Conservation (phyloP, 306 rosid genomes). For the Carpinus fangiana region DNA sequence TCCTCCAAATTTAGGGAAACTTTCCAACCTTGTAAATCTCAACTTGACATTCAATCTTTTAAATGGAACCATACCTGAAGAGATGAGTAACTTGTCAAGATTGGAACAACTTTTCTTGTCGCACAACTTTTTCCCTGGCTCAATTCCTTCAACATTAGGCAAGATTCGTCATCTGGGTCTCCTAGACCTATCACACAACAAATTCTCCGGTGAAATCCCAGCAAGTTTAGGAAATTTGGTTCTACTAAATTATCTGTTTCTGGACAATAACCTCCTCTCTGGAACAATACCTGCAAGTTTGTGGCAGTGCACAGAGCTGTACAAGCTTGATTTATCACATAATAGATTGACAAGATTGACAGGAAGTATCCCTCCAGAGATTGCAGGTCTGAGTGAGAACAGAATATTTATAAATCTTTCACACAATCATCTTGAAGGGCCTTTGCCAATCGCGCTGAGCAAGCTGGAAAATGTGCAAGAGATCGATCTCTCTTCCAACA, state of each 20-base stretch:
- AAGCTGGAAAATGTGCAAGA: constrained; percentile 63
- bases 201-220: constrained; percentile 54
- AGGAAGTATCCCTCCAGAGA: constrained; percentile 51
- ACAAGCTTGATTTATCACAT: constrained; percentile 66
- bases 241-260: constrained; percentile 46
- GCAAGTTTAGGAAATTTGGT: constrained; percentile 47
- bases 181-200: not conserved
- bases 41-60: constrained; percentile 23
- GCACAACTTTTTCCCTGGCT: not conserved
- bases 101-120: not conserved
- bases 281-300: constrained; percentile 58
- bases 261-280: constrained; percentile 63
- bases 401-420: constrained; percentile 71
- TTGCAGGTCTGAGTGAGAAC: constrained; percentile 53
- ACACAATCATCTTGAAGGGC: constrained; percentile 62
- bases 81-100: not conserved
- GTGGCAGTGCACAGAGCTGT: constrained; percentile 46
- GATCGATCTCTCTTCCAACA: constrained; percentile 66
- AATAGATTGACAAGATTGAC: constrained; percentile 50
- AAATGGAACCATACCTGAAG: not conserved
- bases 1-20: constrained; percentile 50
- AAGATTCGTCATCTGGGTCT: not conserved
- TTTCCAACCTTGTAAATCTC: constrained; percentile 41
- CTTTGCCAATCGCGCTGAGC: constrained; percentile 64
- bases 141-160: not conserved